Evolutionary conservation across 345 rosid genomes (phyloP).

Genomic region (Mangifera indica): DNA sequence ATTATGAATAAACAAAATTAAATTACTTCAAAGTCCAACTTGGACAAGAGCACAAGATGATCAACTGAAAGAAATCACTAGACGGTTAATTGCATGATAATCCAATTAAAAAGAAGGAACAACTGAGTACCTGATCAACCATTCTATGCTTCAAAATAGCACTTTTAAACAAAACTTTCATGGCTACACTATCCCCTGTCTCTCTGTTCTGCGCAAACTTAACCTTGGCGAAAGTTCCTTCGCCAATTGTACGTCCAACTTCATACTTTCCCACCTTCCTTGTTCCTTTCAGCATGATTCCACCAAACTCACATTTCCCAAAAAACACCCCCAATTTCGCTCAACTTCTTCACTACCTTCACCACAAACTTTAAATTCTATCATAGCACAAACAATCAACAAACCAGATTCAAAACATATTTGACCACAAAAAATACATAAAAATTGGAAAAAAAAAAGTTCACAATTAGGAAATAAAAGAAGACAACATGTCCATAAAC

Average conservation of each 20-base stretch:
- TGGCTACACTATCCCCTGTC: conserved; percentile 76
- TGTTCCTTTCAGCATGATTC: conserved; percentile 38
- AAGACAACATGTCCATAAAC: background rate
- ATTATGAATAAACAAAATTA: background rate
- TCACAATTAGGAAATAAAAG: background rate
- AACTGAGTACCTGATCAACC: conserved; percentile 76
- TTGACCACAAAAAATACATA: background rate
- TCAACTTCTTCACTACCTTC: background rate
- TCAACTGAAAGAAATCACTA: background rate
- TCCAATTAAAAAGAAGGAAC: background rate
- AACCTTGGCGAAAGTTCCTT: conserved; percentile 95
- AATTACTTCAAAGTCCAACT: background rate
- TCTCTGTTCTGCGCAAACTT: conserved; percentile 74
- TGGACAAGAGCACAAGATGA: background rate
- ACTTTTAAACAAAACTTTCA: conserved; percentile 76
- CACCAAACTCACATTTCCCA: background rate
- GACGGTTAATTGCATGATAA: background rate
- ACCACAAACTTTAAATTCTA: background rate
- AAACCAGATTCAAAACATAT: background rate
- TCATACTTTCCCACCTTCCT: conserved; percentile 78
- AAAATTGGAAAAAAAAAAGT: background rate
- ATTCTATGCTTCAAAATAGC: conserved; percentile 77
- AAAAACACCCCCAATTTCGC: background rate
- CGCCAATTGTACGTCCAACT: conserved; percentile 83
- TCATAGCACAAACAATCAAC: background rate